These are phyloP conservation scores for Haberlea rhodopensis DNA, from an alignment of 257 asterid genomes.

Conservation along the genomic window DNA sequence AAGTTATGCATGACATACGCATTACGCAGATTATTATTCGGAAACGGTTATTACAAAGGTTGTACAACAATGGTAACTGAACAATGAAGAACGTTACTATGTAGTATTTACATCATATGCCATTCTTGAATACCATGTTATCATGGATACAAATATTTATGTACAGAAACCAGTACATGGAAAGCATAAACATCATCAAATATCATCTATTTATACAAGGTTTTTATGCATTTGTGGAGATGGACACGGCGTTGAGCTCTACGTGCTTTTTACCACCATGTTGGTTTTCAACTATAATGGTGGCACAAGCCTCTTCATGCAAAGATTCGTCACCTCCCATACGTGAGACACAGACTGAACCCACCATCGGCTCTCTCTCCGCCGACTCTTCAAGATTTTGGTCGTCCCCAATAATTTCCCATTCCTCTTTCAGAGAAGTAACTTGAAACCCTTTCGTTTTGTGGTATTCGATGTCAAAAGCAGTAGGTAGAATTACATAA, in stretches of 20 bases:
- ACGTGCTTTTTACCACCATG: conserved; percentile 57
- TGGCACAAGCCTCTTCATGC: conserved; percentile 70
- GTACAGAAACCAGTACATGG: conserved; percentile 14
- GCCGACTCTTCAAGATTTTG: conserved; percentile 26
- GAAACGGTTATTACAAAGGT: no score
- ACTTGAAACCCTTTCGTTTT: conserved; percentile 58
- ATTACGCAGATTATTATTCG: no score
- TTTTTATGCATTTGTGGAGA: conserved; percentile 59
- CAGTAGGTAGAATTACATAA: conserved; percentile 80
- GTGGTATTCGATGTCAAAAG: conserved; percentile 62
- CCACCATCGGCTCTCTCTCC: conserved; percentile 40
- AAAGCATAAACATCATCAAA: background rate
- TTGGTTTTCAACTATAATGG: conserved; percentile 48
- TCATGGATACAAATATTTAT: conserved; percentile 8
- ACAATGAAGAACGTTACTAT: background rate
- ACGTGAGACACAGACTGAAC: conserved; percentile 47
- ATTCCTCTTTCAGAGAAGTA: conserved; percentile 68
- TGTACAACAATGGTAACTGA: background rate
- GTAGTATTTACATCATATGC: conserved; percentile 1
- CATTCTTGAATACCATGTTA: conserved; percentile 10
- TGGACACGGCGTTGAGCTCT: conserved; percentile 64
- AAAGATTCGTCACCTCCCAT: conserved; percentile 34
- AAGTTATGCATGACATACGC: no score
- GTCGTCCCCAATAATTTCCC: conserved; percentile 69
- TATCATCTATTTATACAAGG: background rate